Percentiles rank a stretch among this genome's conserved stretches.
These are phyloP conservation scores for Aspergillus puulaauensis DNA, from an alignment of 2,329 filamentous ascomycete genomes.

Conservation along the genomic window DNA sequence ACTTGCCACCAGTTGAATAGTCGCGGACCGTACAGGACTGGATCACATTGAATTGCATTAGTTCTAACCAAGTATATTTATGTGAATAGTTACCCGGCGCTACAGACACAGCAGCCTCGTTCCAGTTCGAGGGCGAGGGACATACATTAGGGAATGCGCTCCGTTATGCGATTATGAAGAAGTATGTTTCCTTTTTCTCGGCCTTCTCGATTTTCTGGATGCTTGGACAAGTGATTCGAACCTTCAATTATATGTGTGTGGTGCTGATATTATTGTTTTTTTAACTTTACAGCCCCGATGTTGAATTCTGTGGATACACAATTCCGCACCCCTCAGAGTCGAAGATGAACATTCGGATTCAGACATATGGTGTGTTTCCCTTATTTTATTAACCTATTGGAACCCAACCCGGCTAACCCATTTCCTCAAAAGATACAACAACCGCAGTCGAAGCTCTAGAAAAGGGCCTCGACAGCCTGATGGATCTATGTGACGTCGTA, in stretches of 20 bases:
- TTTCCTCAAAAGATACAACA: constrained; percentile 57
- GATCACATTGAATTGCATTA: background rate
- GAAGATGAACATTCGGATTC: constrained; percentile 96
- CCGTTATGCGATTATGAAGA: constrained; percentile 97
- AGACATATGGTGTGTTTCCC: constrained; percentile 79
- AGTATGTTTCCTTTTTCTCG: constrained; percentile 57
- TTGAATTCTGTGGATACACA: constrained; percentile 97
- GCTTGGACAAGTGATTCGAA: too few species aligned
- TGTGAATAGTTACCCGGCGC: constrained; percentile 72
- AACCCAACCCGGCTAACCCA: background rate
- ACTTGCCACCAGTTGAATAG: too few species aligned
- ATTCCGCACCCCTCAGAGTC: constrained; percentile 95
- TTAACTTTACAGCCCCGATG: constrained; percentile 67
- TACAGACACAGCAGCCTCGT: constrained; percentile 83
- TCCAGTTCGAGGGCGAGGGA: constrained; percentile 90
- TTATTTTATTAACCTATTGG: too few species aligned
- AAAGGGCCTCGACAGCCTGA: constrained; percentile 84
- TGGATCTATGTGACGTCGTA: constrained; percentile 90
- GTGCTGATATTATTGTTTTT: background rate
- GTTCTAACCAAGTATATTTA: background rate
- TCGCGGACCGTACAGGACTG: background rate
- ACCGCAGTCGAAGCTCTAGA: constrained; percentile 82
- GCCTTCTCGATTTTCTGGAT: background rate
- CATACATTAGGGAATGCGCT: constrained; percentile 95
- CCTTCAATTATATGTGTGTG: background rate